Evolutionary conservation across 257 asterid genomes (phyloP), one percentile per base, ranked within the genome.

Genomic region (Striga asiatica): DNA sequence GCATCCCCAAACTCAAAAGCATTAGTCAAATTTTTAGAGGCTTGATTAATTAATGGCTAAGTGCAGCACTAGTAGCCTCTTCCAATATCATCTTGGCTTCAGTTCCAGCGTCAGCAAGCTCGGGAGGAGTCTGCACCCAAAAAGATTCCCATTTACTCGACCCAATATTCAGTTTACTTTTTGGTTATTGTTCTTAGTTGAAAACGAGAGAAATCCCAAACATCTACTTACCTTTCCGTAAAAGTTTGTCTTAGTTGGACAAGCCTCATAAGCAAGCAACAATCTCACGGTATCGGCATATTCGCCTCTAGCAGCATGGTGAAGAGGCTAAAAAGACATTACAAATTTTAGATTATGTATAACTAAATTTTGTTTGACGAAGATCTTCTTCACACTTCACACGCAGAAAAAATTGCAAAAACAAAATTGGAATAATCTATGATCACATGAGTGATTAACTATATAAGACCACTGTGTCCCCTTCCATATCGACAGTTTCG

Each of bases 301-400:
- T 71, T 89, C 95, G 3, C 97, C 96, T 73, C 97, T 79, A 32
- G 91, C 94, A 66, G 97, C 97, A 81, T 85, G 91, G 71, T 85
- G 97, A 46, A 89, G 95, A 66, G 97, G 95, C 97, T 89, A 70
- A 43, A 21, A 63, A 18, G 50, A n/a, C 8, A 61, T 28, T 50
- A 63, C 53, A 58, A 39, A 24, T 43, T 18, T 1, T 3, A 1
- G 18, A 10, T 2, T 17, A 0, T 10, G 28, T 17, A 53, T 11
- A 37, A 34, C 45, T 20, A 35, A 11, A n/a, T n/a, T n/a, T n/a
- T n/a, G n/a, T n/a, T n/a, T n/a, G n/a, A n/a, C n/a, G n/a, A n/a
- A n/a, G n/a, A n/a, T n/a, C n/a, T n/a, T n/a, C n/a, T n/a, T n/a
- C n/a, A n/a, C n/a, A n/a, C n/a, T n/a, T n/a, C n/a, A n/a, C n/a